phyloP scores from a whole-genome alignment of 176 grass and related monocot genomes.

The Sorghum bicolor region Sorghum_bicolor_NCBIv3 NC_012873.2:6515501-6516000 shows the following conservation, averaged over 20 bases:
- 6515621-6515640: slow-evolving; percentile 4
- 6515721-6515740: slow-evolving; percentile 56
- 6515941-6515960: background rate
- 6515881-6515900: background rate
- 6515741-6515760: slow-evolving; percentile 50
- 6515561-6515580: slow-evolving; percentile 52
- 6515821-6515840: slow-evolving; percentile 55
- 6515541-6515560: slow-evolving; percentile 65
- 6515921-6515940: background rate
- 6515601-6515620: background rate
- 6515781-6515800: slow-evolving; percentile 87
- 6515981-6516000: slow-evolving; percentile 78
- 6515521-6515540: slow-evolving; percentile 68
- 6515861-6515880: slow-evolving; percentile 74
- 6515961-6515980: slow-evolving; percentile 96
- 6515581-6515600: background rate
- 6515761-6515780: slow-evolving; percentile 83
- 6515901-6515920: background rate
- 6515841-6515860: slow-evolving; percentile 99
- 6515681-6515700: slow-evolving; percentile 82
- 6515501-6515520: slow-evolving; percentile 48
- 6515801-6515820: slow-evolving; percentile 87
- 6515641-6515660: background rate
- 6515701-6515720: slow-evolving; percentile 82
- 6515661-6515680: slow-evolving; percentile 90